Evolutionary conservation across 257 asterid species (phyloP), one percentile per base, ranked within the genome.

Genomic region (Solanum chiquidenum): DNA sequence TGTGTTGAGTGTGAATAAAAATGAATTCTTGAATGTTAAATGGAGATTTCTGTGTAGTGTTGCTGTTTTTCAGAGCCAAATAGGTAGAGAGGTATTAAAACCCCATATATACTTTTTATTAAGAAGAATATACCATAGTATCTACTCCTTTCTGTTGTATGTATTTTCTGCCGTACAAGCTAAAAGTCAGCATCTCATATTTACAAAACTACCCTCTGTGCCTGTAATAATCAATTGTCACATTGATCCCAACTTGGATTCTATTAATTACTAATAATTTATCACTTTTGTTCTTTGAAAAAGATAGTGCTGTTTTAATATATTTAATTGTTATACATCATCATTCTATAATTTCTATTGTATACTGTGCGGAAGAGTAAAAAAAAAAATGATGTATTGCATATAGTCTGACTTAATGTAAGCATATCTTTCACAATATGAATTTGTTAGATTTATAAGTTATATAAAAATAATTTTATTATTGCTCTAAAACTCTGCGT

Each of bases 71-170:
- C 82, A 58, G 9, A 12, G 80, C 31, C 46, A 72, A 86, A 55
- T 44, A 87, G 49, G 21, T 62, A 69, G 75, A 84, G 52, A 0
- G 42, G 27, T 80, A 80, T 29, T 29, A 82, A 49, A 49, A 46
- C 42, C 68, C 29, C 68, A 82, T 82, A 46, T 82, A 46, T 82
- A 80, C 85, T 46, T 29, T 18, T 82, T 52, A 72, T 23, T 83
- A 21, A 74, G 84, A 86, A 88, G 98, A 91, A 95, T 95, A 95
- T 95, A 87, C 96, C 93, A 86, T 85, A 83, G 93, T 87, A 90
- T 92, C 95, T 90, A 1, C 5, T 42, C 11, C 46, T 16, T 58
- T 60, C 20, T 34, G 29, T 69, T 31, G n/a, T 33, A 31, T 72
- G 38, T 29, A 69, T 69, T 18, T 52, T 72, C 85, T 33, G 31